phyloP scores from a whole-genome alignment of 495 filamentous ascomycete species.

The Hypoxylon intermedium region DNA sequence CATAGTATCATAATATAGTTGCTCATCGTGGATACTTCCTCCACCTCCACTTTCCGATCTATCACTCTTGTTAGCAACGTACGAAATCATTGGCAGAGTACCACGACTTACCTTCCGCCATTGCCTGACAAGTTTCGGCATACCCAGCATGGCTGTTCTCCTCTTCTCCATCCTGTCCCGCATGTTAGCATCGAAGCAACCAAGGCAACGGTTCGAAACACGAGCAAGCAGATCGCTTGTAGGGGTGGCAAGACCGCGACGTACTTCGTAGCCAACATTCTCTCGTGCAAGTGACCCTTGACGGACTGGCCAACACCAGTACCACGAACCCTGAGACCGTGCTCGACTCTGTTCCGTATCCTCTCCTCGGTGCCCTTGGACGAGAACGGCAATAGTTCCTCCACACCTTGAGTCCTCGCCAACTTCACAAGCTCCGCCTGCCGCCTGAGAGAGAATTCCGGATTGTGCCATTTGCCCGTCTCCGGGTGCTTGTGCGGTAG shows the following conservation, averaged over 20 bases:
- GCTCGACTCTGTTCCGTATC: constrained; percentile 68
- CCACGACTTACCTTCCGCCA: constrained; percentile 84
- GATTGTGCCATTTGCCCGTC: constrained; percentile 79
- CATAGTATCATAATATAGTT: constrained; percentile 26
- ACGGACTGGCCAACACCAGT: constrained; percentile 91
- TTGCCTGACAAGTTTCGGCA: constrained; percentile 85
- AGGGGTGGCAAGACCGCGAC: constrained; percentile 38
- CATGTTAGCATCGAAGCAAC: constrained; percentile 28
- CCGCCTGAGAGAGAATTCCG: constrained; percentile 78
- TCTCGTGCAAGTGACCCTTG: constrained; percentile 93
- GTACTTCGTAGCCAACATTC: constrained; percentile 77
- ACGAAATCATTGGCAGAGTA: neutral
- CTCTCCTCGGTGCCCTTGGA: constrained; percentile 77
- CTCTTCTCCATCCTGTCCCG: constrained; percentile 77
- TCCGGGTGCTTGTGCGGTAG: constrained; percentile 69
- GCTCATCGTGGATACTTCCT: constrained; percentile 82
- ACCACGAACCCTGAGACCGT: constrained; percentile 81
- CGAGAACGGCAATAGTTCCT: constrained; percentile 79
- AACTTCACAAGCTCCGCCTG: constrained; percentile 94
- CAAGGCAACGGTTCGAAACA: neutral
- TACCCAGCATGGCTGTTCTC: constrained; percentile 88
- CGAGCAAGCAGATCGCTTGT: neutral
- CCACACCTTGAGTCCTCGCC: constrained; percentile 78
- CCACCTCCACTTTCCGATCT: constrained; percentile 89
- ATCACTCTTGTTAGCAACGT: constrained; percentile 34